These are phyloP conservation scores for Pichia rugopelliculosa DNA, from an alignment of 805 yeast genomes.

Conservation along the genomic window DNA sequence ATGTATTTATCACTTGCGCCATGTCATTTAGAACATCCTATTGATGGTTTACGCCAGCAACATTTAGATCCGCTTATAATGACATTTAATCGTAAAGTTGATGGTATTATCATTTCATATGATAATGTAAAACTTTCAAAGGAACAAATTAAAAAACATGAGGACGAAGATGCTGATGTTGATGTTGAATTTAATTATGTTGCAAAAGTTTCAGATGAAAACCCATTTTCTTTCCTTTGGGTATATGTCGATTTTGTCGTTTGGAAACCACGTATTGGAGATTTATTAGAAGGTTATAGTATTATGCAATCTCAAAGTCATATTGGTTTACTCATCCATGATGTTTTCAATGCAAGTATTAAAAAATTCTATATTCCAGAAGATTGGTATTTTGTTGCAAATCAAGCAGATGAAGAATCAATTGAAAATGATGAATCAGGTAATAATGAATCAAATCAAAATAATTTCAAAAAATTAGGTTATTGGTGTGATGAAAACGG, in stretches of 20 bases:
- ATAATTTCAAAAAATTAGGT: constrained; percentile 49
- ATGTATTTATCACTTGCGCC: constrained; percentile 90
- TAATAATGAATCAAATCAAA: background rate
- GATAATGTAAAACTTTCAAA: constrained; percentile 50
- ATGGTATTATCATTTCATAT: constrained; percentile 82
- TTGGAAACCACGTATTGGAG: constrained; percentile 91
- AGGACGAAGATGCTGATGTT: constrained; percentile 35
- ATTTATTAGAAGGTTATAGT: constrained; percentile 74
- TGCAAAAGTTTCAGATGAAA: constrained; percentile 65
- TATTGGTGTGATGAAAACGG: constrained; percentile 81
- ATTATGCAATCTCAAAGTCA: constrained; percentile 94
- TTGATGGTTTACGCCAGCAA: constrained; percentile 75
- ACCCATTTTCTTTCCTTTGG: constrained; percentile 90
- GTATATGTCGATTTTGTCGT: constrained; percentile 70
- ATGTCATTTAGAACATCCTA: constrained; percentile 55
- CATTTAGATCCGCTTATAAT: constrained; percentile 86
- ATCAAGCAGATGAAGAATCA: constrained; percentile 53
- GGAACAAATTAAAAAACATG: constrained; percentile 30
- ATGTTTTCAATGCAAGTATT: constrained; percentile 91
- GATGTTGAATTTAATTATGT: constrained; percentile 35
- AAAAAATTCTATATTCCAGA: constrained; percentile 80
- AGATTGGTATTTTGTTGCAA: constrained; percentile 78
- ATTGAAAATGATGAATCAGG: constrained; percentile 9
- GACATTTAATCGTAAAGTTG: constrained; percentile 64
- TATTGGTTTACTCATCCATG: constrained; percentile 83